Conservation (phyloP, 73 alveolate genomes). For the Symbiodinium natans region DNA sequence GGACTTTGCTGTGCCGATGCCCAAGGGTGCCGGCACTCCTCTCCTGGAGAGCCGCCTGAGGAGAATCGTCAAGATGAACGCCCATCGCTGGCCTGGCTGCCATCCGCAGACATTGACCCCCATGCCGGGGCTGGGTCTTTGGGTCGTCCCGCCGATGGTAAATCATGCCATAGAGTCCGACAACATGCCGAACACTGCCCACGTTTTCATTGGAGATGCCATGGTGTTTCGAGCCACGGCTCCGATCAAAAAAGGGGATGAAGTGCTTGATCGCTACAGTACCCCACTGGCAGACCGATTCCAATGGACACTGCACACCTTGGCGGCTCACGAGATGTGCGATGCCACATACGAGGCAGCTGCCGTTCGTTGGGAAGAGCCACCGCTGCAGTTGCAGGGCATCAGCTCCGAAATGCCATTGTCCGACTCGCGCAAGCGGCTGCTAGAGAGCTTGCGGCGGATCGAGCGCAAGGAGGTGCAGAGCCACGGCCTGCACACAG, state of each 20-base stretch:
- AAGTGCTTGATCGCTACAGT: constrained; percentile 88
- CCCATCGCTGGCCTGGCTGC: constrained; percentile 90
- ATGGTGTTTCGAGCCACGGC: constrained; percentile 82
- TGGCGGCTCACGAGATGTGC: constrained; percentile 92
- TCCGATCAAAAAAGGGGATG: constrained; percentile 45
- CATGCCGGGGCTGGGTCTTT: constrained; percentile 67
- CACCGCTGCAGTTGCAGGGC: background rate
- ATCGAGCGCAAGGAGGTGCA: background rate
- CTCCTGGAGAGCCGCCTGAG: constrained; percentile 45
- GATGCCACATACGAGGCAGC: constrained; percentile 76
- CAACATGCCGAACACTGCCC: constrained; percentile 64
- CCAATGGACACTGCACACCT: constrained; percentile 70
- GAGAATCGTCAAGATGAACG: too few species aligned
- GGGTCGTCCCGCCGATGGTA: constrained; percentile 85
- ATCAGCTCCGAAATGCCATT: background rate
- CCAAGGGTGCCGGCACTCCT: constrained; percentile 54
- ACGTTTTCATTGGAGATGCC: constrained; percentile 70
- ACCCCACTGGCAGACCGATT: constrained; percentile 85
- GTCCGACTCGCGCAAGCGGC: background rate
- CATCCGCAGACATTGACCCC: constrained; percentile 45
- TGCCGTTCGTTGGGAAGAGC: constrained; percentile 2
- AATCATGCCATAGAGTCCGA: background rate
- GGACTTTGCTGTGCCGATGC: constrained; percentile 91
- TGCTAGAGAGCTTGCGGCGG: background rate
- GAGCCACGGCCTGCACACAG: background rate